Conservation (phyloP, 1,284 basidiomycete genomes). For the Apiotrichum sp. region DNA sequence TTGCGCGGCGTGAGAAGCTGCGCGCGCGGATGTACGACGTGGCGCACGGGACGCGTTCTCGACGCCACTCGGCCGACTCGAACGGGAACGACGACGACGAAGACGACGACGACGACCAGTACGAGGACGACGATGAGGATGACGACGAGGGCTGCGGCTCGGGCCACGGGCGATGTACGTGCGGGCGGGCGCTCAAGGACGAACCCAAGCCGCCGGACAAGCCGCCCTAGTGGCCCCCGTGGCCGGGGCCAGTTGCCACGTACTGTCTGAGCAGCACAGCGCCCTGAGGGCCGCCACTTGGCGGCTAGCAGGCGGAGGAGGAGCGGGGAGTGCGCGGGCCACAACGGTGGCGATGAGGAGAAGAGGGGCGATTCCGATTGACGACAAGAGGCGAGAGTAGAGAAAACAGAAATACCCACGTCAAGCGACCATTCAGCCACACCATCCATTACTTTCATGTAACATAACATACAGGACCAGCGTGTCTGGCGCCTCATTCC, state of each 20-base stretch:
- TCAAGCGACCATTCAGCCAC: neutral
- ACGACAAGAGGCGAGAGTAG: too few relatives aligned
- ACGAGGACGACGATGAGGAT: slow-evolving; percentile 7
- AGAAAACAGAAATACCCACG: too few relatives aligned
- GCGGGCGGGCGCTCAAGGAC: slow-evolving; percentile 10
- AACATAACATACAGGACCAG: too few relatives aligned
- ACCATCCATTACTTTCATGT: neutral
- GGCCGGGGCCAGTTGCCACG: neutral
- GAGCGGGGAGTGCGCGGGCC: slow-evolving; percentile 9
- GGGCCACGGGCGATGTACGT: slow-evolving; percentile 6
- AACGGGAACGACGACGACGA: slow-evolving; percentile 7
- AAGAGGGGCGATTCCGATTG: neutral
- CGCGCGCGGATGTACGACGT: slow-evolving; percentile 61
- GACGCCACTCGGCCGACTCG: slow-evolving; percentile 2
- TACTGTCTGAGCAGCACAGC: neutral
- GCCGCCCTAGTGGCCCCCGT: neutral
- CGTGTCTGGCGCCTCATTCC: too few relatives aligned
- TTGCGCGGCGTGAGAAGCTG: slow-evolving; percentile 65
- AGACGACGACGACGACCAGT: slow-evolving; percentile 11
- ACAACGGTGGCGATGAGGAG: slow-evolving; percentile 1
- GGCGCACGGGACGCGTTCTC: slow-evolving; percentile 31
- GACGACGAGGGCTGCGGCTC: slow-evolving; percentile 2
- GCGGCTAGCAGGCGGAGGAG: slow-evolving; percentile 5
- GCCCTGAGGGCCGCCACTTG: neutral
- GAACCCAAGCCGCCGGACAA: slow-evolving; percentile 9